Evolutionary conservation across 345 rosid species (phyloP), one percentile per base, ranked within the genome.

Genomic region (Abelmoschus esculentus): DNA sequence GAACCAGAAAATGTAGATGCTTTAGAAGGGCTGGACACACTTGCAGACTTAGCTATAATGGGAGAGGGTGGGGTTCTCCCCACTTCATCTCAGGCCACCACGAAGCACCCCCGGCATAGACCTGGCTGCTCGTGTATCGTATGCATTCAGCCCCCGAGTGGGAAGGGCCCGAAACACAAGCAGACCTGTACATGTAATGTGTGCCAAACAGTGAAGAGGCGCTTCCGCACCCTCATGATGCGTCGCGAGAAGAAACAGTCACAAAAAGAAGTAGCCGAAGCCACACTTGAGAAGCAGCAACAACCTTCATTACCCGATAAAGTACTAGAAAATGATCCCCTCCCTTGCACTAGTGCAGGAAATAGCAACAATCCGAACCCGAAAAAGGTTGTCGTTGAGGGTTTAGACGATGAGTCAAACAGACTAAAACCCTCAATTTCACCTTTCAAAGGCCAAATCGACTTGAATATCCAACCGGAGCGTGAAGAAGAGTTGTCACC

Each of bases 101-200:
- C 96, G 22, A 95, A 86, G 83, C 99, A 95, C 69, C 97, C 97
- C 7, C 86, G 98, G 34, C 99, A 91, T 75, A 89, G 86, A 81
- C 89, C 77, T 47, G 99, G 92, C 72, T 95, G 99, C 85, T 74
- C 89, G 6, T 95, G 99, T 82, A 95, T 91, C 55, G 90, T 95
- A 50, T 95, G 98, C 81, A 83, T 91, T 72, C 98, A 91, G 75
- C 92, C 95, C 17, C 97, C 98, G 32, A 91, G 98, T 70, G 97
- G 98, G 63, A 77, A 76, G 74, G 95, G 93, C 62, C 93, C 92
- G 31, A 93, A 88, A 76, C 97, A 93, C 82, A 84, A 88, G 78
- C 90, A 69, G 73, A 46, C 87, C 31, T 93, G 98, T 78, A 83
- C 84, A 10, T 93, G 97, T 72, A 85, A 76, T 31, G 92, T 93